Evolutionary conservation across 2,329 filamentous ascomycete species (phyloP), one percentile per base, ranked within the genome.

Genomic region (Claviceps africana): DNA sequence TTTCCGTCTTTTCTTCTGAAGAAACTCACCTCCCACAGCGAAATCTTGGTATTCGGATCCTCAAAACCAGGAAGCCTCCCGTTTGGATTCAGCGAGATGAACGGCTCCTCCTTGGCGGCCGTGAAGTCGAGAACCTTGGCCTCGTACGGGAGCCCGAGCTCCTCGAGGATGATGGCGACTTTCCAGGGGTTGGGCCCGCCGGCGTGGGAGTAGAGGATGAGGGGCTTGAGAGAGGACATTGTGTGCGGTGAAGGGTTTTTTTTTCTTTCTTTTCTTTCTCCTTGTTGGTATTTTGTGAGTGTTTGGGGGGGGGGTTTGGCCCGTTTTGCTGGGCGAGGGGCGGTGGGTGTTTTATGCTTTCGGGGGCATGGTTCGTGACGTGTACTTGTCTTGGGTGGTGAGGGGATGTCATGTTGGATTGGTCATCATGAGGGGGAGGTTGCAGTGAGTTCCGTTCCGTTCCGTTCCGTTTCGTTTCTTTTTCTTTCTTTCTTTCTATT

Each of bases 131-230:
- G 48, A 0, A 49, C 42, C 21, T 54, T 52, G 22, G 45, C 28
- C 22, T 53, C 52, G 44, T 62, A 64, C 11, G 56, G 54, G 1
- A 64, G 28, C 3, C 44, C 53, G 2, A 64, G 55, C 51, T 63
- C 61, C 39, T 63, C 60, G 13, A 62, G 46, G 4, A 61, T 46
- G 17, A 59, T 50, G 45, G 53, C 53, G 42, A 55, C 65, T 58
- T 56, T 54, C 53, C 55, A 55, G 19, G 56, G 55, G 35, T 58
- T 58, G 4, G 55, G 56, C 7, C 55, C 54, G 1, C 19, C 42
- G 4, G 28, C 17, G 51, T 53, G 47, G 7, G 50, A 52, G 47
- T 47, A 47, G 15, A 55, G 50, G 5, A 21, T 47, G 5, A 56
- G 28, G 19, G 48, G 25, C 17, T 48, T 48, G 46, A 54, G 35